Conservation (phyloP, 2,329 filamentous ascomycete genomes). For the Fusarium lyarnte region DNA sequence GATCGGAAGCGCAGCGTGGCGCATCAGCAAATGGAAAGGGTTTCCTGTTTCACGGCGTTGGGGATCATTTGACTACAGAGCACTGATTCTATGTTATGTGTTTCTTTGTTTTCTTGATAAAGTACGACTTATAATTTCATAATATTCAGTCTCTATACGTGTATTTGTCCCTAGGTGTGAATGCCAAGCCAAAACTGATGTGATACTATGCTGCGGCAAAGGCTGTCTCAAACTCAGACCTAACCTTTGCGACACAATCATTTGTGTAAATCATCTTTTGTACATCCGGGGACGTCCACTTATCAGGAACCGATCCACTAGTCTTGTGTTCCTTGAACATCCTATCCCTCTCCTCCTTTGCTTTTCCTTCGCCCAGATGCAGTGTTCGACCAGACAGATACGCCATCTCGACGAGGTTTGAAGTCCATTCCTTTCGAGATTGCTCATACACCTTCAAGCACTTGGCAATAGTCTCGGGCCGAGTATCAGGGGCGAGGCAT, state of each 20-base stretch:
- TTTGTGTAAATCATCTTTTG: constrained; percentile 73
- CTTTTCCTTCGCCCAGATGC: constrained; percentile 67
- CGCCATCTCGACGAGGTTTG: constrained; percentile 40
- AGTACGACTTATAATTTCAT: constrained; percentile 34
- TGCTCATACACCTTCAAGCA: constrained; percentile 41
- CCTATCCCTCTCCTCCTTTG: constrained; percentile 67
- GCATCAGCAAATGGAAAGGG: constrained; percentile 18
- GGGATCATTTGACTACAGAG: constrained; percentile 22
- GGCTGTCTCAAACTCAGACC: constrained; percentile 34
- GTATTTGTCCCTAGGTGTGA: not conserved
- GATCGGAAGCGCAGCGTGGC: constrained; percentile 17
- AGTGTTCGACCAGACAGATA: constrained; percentile 57
- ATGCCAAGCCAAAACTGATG: not conserved
- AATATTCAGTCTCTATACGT: constrained; percentile 16
- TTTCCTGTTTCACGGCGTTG: constrained; percentile 37
- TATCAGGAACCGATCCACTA: constrained; percentile 67
- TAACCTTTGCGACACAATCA: constrained; percentile 64
- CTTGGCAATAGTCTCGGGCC: constrained; percentile 38
- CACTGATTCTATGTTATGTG: constrained; percentile 17
- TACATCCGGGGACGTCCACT: constrained; percentile 76
- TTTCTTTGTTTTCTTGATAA: constrained; percentile 34
- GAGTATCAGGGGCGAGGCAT: constrained; percentile 31
- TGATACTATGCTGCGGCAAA: constrained; percentile 32
- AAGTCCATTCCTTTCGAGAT: constrained; percentile 43
- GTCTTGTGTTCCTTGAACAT: constrained; percentile 62